phyloP scores from a whole-genome alignment of 208 protist genomes.

The Leishmania major region DNA sequence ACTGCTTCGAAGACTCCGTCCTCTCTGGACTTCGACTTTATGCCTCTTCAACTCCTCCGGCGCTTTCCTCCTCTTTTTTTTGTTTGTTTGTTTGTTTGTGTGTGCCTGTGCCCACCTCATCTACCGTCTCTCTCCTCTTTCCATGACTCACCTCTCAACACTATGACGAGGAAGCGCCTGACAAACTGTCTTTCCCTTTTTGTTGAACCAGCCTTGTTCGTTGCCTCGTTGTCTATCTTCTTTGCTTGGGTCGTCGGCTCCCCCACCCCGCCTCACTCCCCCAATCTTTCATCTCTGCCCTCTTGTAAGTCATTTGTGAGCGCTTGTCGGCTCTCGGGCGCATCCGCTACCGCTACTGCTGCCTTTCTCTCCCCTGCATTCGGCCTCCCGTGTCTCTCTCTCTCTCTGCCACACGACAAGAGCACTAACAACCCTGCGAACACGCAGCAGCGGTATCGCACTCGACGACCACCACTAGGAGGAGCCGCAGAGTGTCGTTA shows the following conservation, averaged over 20 bases:
- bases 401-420: neutral
- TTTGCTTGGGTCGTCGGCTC: neutral
- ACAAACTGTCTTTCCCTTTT: neutral
- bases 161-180: neutral
- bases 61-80: neutral
- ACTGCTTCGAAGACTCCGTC: neutral
- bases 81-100: too few relatives aligned
- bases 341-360: neutral
- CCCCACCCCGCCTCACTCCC: neutral
- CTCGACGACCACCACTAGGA: neutral
- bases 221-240: neutral
- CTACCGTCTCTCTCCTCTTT: neutral
- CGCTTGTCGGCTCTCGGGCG: neutral
- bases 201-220: neutral
- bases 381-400: neutral
- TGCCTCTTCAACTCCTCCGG: neutral
- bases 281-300: neutral
- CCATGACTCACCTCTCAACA: neutral
- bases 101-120: neutral
- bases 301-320: neutral
- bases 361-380: neutral
- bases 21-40: neutral
- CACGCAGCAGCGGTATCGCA: neutral
- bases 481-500: neutral
- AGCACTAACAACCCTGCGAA: neutral